phyloP scores from a whole-genome alignment of 768 basidiomycete species.

The Tremella mesenterica region DNA sequence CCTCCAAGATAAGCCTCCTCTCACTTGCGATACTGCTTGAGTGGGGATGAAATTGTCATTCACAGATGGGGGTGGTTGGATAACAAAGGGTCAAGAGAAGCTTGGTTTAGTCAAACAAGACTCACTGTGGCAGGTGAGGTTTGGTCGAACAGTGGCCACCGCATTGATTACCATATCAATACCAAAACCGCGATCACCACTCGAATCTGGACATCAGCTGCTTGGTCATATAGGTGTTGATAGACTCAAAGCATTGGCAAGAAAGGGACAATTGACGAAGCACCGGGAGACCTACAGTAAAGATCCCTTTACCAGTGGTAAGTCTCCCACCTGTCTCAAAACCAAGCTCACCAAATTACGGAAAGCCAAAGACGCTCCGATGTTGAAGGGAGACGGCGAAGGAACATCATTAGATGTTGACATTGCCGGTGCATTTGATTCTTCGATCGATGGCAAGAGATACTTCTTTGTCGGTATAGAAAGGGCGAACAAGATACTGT shows the following conservation, averaged over 20 bases:
- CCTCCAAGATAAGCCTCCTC: not conserved
- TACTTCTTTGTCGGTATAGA: not conserved
- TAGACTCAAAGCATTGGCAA: not conserved
- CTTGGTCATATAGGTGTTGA: not conserved
- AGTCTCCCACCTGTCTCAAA: not conserved
- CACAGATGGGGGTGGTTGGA: not conserved
- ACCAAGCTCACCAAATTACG: not conserved
- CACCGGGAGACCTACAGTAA: not conserved
- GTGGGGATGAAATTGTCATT: not conserved
- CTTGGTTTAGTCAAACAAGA: not conserved
- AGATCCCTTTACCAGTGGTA: not conserved
- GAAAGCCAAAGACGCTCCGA: not conserved
- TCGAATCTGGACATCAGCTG: not conserved
- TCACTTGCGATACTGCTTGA: not conserved
- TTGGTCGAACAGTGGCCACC: not conserved
- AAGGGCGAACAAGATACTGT: not conserved
- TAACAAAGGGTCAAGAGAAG: not conserved
- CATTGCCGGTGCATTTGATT: not conserved
- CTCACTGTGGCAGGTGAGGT: not conserved
- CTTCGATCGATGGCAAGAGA: not conserved
- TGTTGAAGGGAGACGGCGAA: not conserved
- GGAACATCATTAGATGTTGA: no score
- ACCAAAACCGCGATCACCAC: not conserved
- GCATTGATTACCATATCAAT: not conserved
- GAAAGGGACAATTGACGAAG: not conserved